These are phyloP conservation scores for Gracilaria vermiculophylla DNA, from an alignment of 23 red algal species.

Conservation along the genomic window DNA sequence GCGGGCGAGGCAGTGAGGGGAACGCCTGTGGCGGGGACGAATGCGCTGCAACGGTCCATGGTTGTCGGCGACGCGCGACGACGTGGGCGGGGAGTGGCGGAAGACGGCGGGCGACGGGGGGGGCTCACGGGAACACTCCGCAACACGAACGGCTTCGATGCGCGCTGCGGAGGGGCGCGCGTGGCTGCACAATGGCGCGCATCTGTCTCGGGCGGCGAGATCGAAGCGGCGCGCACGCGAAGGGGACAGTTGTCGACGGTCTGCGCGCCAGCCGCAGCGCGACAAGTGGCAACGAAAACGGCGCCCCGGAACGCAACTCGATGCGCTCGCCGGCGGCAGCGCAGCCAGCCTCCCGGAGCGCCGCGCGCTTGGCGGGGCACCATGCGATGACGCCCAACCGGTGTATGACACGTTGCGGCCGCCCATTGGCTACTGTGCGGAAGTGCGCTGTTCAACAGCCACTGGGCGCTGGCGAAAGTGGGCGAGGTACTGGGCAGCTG, in stretches of 20 bases:
- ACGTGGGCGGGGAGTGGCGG: not conserved
- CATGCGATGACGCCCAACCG: not conserved
- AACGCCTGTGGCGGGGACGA: not conserved
- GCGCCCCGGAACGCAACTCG: not conserved
- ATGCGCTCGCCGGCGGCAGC: too few relatives aligned
- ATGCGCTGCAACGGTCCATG: constrained; percentile 20
- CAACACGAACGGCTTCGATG: not conserved
- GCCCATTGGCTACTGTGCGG: not conserved
- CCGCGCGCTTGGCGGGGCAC: not conserved
- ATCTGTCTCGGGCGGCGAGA: not conserved
- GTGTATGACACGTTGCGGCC: not conserved
- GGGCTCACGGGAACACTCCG: too few relatives aligned
- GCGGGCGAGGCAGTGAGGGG: constrained; percentile 3
- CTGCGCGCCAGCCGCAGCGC: not conserved
- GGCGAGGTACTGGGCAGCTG: not conserved
- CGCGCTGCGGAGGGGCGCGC: not conserved
- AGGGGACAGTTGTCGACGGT: not conserved
- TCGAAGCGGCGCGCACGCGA: not conserved
- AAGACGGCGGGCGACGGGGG: not conserved
- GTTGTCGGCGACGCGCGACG: not conserved
- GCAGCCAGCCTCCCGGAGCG: not conserved
- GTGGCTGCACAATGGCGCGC: too few relatives aligned
- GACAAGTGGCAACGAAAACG: not conserved
- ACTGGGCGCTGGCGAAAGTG: not conserved
- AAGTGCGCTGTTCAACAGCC: not conserved